phyloP scores from a whole-genome alignment of 352 stramenopile genomes.

The Aphanomyces invadans region DNA sequence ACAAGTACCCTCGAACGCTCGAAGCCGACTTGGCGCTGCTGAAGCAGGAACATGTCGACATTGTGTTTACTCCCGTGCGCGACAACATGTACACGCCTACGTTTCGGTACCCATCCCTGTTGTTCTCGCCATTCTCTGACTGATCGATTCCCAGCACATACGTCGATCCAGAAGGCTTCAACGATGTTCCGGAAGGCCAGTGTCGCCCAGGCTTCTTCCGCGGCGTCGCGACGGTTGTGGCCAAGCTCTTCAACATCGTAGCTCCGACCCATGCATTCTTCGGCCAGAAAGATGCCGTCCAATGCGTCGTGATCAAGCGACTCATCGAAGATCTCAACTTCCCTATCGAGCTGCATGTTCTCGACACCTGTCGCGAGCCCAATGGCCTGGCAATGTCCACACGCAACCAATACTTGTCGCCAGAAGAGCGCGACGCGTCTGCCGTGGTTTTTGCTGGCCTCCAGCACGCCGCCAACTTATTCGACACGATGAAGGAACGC shows the following conservation, averaged over 20 bases:
- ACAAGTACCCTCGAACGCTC: conserved; percentile 96
- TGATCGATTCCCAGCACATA: conserved; percentile 74
- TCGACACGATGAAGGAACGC: conserved; percentile 26
- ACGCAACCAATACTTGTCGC: conserved; percentile 96
- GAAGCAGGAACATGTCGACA: conserved; percentile 78
- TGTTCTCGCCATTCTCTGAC: conserved; percentile 26
- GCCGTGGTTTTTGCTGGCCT: conserved; percentile 85
- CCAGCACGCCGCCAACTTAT: conserved; percentile 39
- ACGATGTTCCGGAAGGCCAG: conserved; percentile 88
- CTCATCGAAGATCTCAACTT: conserved; percentile 97
- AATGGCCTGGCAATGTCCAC: conserved; percentile 97
- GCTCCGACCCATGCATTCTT: conserved; percentile 96
- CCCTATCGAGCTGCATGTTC: conserved; percentile 85
- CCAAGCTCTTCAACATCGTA: conserved; percentile 99
- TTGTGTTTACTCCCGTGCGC: conserved; percentile 79
- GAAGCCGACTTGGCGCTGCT: conserved; percentile 89
- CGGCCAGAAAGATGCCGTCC: conserved; percentile 98
- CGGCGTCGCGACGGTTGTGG: conserved; percentile 98
- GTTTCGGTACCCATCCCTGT: conserved; percentile 34
- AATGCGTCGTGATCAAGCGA: conserved; percentile 93
- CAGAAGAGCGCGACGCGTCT: conserved; percentile 81
- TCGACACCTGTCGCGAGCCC: conserved; percentile 88
- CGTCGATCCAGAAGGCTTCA: conserved; percentile 91
- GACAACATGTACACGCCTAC: conserved; percentile 85
- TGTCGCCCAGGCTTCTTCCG: conserved; percentile 95